Base-by-base conservation (phyloP, 2,329 filamentous ascomycete species). In the Emericellopsis cladophorae region DNA sequence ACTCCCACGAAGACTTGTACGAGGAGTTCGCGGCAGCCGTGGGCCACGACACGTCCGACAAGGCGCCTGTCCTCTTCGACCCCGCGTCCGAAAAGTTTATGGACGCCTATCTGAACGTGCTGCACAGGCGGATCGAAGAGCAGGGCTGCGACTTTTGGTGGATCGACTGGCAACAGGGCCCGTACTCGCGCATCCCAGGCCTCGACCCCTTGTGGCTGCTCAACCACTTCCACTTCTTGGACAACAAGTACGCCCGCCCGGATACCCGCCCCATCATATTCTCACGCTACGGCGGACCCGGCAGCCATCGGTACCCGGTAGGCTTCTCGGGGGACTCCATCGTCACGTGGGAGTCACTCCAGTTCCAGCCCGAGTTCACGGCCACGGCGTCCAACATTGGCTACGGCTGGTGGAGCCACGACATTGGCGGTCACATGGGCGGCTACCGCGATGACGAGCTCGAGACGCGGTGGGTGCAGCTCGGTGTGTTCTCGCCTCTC, bases 331-430 rank as follows among this genome's bases (percentile, higher is more conserved):
- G 77, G 0, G 77, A 81, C 46, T 70, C 70, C 0, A 55, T 74
- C 36, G 69, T 72, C 15, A 72, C 72, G 0, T 81, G 77, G 77
- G 68, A 63, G 0, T 76, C 72, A 0, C 63, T 81, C 14, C 54
- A 66, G 12, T 81, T 81, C 55, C 78, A 81, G 51, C 76, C 77
- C 7, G 76, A 81, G 49, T 81, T 81, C 49, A 82, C 78, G 1
- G 72, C 75, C 4, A 79, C 73, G 0, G 74, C 77, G 0, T 76
- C 74, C 9, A 81, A 82, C 53, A 78, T 81, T 44, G 77, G 77
- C 1, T 81, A 76, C 46, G 77, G 76, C 2, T 81, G 76, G 76
- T 81, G 77, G 77, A 76, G 71, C 39, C 76, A 81, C 52, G 77
- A 81, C 46, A 78, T 81, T 23, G 77, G 77, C n/a, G 77, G 77